Evolutionary conservation across 2,329 filamentous ascomycete species (phyloP), one percentile per base, ranked within the genome.

Genomic region (Shiraia bambusicola): DNA sequence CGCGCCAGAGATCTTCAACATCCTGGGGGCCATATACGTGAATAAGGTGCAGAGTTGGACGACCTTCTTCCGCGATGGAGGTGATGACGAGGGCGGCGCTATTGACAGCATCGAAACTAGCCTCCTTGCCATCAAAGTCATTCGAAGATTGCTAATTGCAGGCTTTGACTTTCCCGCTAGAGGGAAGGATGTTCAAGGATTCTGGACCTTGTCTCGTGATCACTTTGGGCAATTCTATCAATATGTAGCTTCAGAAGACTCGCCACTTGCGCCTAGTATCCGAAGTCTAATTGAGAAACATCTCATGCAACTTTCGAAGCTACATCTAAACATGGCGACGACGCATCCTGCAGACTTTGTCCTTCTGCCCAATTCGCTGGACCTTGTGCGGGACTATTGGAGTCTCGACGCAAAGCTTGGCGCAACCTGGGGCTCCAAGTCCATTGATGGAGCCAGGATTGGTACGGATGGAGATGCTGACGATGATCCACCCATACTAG

Each of bases 271-370:
- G 6, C 64, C 71, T 3, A 68, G 72, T 3, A 77, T 82, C 16
- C 79, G 80, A 44, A 79, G 78, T 26, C 63, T 86, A 16, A 73
- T 95, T n/a, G 87, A 87, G 52, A 94, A 90, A 63, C 91, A 96
- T 62, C 75, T 95, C 2, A 72, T 96, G 29, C 91, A 97, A 62
- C 84, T 97, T 35, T 84, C 91, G 3, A 98, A 97, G 69, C 74
- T 98, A 3, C 93, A 97, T 64, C 77, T 94, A 28, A 84, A 89
- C 41, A 92, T 97, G 84, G 83, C 88, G 1, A 81, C 82, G 35
- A 72, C 76, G 4, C 90, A 95, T 64, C 83, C 91, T 1, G 84
- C 87, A 3, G 87, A 89, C 40, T 97, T 96, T 67, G 83, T 85
- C 1, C 76, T 88, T 10, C 77, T 98, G 6, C 88, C 90, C 2